These are phyloP conservation scores for Microthlaspi erraticum DNA, from an alignment of 345 rosid species.

Conservation along the genomic window DNA sequence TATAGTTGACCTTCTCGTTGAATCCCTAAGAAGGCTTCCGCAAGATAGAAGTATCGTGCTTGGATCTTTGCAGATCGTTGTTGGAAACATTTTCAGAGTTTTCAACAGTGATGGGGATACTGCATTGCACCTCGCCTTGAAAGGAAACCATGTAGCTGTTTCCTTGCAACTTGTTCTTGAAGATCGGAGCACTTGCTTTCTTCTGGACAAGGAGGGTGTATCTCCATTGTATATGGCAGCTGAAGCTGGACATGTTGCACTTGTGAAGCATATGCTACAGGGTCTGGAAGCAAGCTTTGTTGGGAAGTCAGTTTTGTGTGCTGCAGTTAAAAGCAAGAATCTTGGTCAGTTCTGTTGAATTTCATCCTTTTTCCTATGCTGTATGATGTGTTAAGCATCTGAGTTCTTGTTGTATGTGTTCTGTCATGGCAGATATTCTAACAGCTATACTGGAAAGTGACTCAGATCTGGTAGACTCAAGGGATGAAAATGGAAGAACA, in stretches of 20 bases:
- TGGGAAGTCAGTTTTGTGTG: conserved; percentile 35
- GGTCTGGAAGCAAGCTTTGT: conserved; percentile 26
- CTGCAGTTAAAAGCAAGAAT: conserved; percentile 31
- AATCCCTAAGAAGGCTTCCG: conserved; percentile 4
- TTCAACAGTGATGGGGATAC: conserved; percentile 39
- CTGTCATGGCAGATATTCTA: conserved; percentile 29
- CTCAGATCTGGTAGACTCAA: conserved; percentile 7
- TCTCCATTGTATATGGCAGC: conserved; percentile 39
- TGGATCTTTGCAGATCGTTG: conserved; percentile 13
- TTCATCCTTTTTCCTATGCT: background rate
- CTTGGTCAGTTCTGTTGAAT: conserved; percentile 18
- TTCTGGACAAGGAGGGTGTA: conserved; percentile 23
- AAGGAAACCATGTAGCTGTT: conserved; percentile 24
- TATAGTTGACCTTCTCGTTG: conserved; percentile 17
- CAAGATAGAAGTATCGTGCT: conserved; percentile 6
- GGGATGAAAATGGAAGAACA: conserved; percentile 37
- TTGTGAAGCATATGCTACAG: conserved; percentile 18
- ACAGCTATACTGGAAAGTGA: conserved; percentile 7
- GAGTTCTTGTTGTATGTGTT: background rate
- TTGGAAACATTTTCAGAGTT: conserved; percentile 24
- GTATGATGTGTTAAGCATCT: background rate
- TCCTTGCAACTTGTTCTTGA: conserved; percentile 29
- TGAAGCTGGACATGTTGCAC: conserved; percentile 29
- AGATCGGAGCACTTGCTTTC: conserved; percentile 26
- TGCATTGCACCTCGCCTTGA: conserved; percentile 39